Evolutionary conservation across 2,329 filamentous ascomycete species (phyloP), one percentile per base, ranked within the genome.

Genomic region (Coniochaeta hoffmannii): DNA sequence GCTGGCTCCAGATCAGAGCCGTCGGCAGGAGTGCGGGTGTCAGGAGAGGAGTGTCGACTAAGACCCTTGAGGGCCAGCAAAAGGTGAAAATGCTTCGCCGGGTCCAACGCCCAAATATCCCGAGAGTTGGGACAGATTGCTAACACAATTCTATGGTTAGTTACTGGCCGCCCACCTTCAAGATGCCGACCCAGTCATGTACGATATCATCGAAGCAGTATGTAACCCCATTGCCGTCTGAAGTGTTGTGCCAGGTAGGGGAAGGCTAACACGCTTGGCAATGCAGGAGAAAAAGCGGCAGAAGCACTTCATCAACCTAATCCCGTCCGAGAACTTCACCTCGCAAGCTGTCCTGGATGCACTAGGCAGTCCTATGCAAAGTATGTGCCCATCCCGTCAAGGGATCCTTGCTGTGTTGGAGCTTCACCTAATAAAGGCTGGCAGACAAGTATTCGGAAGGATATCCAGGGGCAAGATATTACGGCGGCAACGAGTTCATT

Each of bases 241-340:
- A 14, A n/a, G 9, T 14, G 12, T 4, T 8, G 8, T 19, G 4
- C 9, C 22, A 14, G 34, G 31, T 17, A 5, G 11, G 3, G 10
- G 12, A n/a, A 34, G 24, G 14, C 26, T 46, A 28, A 46, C n/a
- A 11, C 11, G 31, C 31, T 38, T 30, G 22, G 14, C 31, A 36
- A 38, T 58, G 57, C 56, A 96, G 90, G 94, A 99, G 79, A 97
- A 97, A 83, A 82, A 82, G 63, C 84, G 94, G 63, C 94, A 99
- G 73, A 96, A 96, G 74, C 91, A 97, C 73, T 99, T 97, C 68
- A 96, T 99, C 76, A 97, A 97, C 73, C 80, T 96, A 56, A 96
- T 96, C 62, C 91, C 91, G 19, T 96, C 91, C 7, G 91, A 96
- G 75, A 96, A 96, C 76, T 96, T 96, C 68, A 96, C 91, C 26